A percentile compares a stretch with the other conserved stretches of the same genome.
phyloP scores from a whole-genome alignment of 805 yeast species.

The Nakazawaea molendinolei region DNA sequence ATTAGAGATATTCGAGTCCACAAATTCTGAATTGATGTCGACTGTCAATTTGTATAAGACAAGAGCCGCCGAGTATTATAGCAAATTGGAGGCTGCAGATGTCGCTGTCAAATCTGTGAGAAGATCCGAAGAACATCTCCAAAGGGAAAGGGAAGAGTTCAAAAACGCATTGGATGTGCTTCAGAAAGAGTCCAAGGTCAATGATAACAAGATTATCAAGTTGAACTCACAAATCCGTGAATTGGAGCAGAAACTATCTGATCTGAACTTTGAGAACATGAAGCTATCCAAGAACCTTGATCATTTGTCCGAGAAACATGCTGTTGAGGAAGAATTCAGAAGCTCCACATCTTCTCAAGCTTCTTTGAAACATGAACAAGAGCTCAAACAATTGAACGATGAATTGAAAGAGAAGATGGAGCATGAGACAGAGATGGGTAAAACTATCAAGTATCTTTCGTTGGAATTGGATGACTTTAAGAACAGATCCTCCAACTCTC shows the following conservation, averaged over 20 bases:
- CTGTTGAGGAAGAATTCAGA: conserved; percentile 34
- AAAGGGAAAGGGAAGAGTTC: conserved; percentile 46
- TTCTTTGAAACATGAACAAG: conserved; percentile 32
- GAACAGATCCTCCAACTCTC: conserved; percentile 34
- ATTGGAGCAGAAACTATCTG: conserved; percentile 50
- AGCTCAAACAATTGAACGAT: conserved; percentile 45
- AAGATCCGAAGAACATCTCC: conserved; percentile 50
- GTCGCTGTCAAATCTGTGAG: conserved; percentile 57
- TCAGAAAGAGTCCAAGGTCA: conserved; percentile 45
- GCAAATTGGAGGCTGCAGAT: conserved; percentile 74
- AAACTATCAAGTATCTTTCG: conserved; percentile 53
- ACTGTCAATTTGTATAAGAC: conserved; percentile 56
- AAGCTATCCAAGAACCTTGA: conserved; percentile 41
- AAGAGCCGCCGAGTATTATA: conserved; percentile 68
- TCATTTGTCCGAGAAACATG: conserved; percentile 44
- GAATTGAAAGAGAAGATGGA: conserved; percentile 50
- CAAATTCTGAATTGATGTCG: conserved; percentile 47
- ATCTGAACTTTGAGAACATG: conserved; percentile 47
- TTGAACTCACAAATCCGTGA: conserved; percentile 43
- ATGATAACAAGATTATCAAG: conserved; percentile 47
- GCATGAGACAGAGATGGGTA: conserved; percentile 59
- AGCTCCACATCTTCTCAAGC: conserved; percentile 23
- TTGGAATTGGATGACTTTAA: conserved; percentile 53
- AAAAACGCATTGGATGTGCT: conserved; percentile 37
- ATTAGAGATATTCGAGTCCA: conserved; percentile 48